Evolutionary conservation across 208 protist genomes (phyloP), one percentile per base, ranked within the genome.

Genomic region (Crithidia expoeki): DNA sequence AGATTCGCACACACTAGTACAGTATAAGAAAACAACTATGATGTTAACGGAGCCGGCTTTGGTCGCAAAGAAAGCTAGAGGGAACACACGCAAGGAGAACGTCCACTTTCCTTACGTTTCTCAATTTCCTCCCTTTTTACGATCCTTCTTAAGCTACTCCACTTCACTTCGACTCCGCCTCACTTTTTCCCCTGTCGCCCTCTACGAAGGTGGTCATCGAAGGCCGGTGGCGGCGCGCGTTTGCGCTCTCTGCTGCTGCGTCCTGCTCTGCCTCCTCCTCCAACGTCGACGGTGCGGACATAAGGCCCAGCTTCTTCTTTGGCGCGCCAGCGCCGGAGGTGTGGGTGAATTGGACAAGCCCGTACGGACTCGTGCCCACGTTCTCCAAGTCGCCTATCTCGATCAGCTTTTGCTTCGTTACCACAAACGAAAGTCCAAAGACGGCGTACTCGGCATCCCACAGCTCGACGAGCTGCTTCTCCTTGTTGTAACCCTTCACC

Each of bases 371-470:
- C 53, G 69, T 80, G 32, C 90, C 87, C 38, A 88, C 79, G 75
- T 90, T 90, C 32, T 89, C 80, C 61, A 95, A 58, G 68, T 93
- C 86, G 50, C 86, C 85, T 62, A 93, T 93, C 65, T 87, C 81
- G 52, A 93, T 83, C 17, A 95, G 74, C 67, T 91, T 74, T 21
- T 75, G 64, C 53, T 86, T 68, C 12, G 75, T 81, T 27, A 92
- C 82, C 10, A 76, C 82, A 63, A 80, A 88, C 49, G 67, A 66
- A 16, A 92, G 78, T 12, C 90, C 90, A 49, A 91, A 92, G n/a
- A 94, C 83, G 74, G 86, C 75, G 82, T 91, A 92, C 84, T 95
- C 87, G 21, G 85, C 87, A 49, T 95, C 88, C 79, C 78, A 90
- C 4, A 95, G 74, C 74, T 89, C 80, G n/a, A 95, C 79, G 32